Conservation (phyloP, 768 basidiomycete genomes). For the Rhodocollybia butyracea region DNA sequence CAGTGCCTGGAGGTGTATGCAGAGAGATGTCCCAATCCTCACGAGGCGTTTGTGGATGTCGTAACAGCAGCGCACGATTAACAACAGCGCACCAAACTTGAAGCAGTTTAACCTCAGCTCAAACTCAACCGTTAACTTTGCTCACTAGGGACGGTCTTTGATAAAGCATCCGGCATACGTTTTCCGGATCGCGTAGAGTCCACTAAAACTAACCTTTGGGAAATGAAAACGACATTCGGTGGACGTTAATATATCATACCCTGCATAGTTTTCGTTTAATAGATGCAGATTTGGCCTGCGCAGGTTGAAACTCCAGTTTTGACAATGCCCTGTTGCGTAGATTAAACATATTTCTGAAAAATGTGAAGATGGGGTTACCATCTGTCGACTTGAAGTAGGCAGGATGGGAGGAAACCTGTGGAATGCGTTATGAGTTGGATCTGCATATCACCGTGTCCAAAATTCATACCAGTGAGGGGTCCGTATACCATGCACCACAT, state of each 20-base stretch:
- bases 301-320: conserved; percentile 83
- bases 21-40: conserved; percentile 52
- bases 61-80: conserved; percentile 56
- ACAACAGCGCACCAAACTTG: conserved; percentile 84
- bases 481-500: conserved; percentile 92
- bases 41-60: conserved; percentile 22
- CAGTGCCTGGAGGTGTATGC: conserved; percentile 67
- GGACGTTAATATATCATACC: conserved; percentile 42
- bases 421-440: neutral
- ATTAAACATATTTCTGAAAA: too few relatives aligned
- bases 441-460: neutral
- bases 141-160: conserved; percentile 78
- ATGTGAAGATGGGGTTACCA: too few relatives aligned
- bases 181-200: conserved; percentile 94
- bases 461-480: conserved; percentile 57
- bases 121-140: neutral
- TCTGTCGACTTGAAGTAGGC: conserved; percentile 95
- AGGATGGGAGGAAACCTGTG: conserved; percentile 32
- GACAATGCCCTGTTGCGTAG: too few relatives aligned
- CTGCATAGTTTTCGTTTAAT: conserved; percentile 50
- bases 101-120: too few relatives aligned
- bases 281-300: conserved; percentile 83
- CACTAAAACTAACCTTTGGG: conserved; percentile 72
- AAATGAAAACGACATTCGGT: neutral
- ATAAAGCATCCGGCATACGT: conserved; percentile 89